Evolutionary conservation across 805 yeast species (phyloP).

Genomic region (Priceomyces haplophilus): DNA sequence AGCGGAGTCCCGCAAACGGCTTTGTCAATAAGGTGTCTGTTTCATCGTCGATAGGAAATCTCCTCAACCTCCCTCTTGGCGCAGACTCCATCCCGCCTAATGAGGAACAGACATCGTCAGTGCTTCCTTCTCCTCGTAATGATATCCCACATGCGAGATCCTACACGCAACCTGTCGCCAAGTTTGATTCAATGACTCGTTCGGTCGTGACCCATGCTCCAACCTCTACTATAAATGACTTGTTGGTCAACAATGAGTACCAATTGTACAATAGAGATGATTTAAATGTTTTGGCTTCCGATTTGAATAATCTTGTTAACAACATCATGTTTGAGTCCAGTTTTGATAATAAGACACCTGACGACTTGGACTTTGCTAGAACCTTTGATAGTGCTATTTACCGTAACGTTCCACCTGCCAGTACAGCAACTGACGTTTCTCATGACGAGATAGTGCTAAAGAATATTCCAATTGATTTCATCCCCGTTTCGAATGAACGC

Average conservation of each 20-base stretch:
- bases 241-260: not conserved
- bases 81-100: not conserved
- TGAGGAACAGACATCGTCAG: not conserved
- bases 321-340: conserved; percentile 36
- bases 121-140: not conserved
- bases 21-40: not conserved
- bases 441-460: conserved; percentile 14
- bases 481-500: conserved; percentile 22
- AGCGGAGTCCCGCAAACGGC: not conserved
- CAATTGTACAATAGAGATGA: conserved; percentile 23
- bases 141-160: not conserved
- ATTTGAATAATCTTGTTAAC: conserved; percentile 39
- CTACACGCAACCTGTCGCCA: not conserved
- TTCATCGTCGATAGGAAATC: conserved; percentile 4
- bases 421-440: not conserved
- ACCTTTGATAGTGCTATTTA: not conserved
- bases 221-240: not conserved
- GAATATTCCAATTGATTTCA: conserved; percentile 28
- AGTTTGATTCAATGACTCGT: not conserved
- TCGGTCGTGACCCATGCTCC: not conserved
- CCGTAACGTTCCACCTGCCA: not conserved
- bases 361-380: conserved; percentile 1
- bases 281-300: conserved; percentile 34
- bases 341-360: conserved; percentile 12
- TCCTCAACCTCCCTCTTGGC: conserved; percentile 4